phyloP scores from a whole-genome alignment of 441 rosid species.

The Lepidium campestre region DNA sequence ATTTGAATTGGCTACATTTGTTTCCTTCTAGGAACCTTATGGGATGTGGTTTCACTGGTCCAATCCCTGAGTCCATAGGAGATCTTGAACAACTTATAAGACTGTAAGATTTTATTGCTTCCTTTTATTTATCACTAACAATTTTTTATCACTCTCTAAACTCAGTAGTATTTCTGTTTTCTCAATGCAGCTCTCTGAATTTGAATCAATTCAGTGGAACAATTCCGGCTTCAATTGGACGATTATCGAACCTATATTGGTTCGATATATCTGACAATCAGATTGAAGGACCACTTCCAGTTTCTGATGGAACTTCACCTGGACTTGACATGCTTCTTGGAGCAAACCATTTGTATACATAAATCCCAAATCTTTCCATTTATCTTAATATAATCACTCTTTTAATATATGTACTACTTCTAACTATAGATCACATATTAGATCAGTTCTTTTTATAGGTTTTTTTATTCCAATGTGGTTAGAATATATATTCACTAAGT shows the following conservation, averaged over 20 bases:
- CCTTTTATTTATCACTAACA: background rate
- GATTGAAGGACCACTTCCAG: constrained; percentile 65
- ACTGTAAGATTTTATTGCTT: constrained; percentile 49
- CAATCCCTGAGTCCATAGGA: constrained; percentile 66
- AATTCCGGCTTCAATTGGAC: constrained; percentile 72
- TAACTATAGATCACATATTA: no score
- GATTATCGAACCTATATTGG: constrained; percentile 57
- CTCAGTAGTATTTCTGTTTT: constrained; percentile 19
- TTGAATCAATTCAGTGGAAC: constrained; percentile 58
- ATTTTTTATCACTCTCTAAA: background rate
- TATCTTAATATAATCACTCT: background rate
- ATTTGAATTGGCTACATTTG: background rate
- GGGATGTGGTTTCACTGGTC: constrained; percentile 71
- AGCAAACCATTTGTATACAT: constrained; percentile 63
- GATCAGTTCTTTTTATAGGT: no score
- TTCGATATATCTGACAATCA: constrained; percentile 77
- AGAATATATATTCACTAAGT: no score
- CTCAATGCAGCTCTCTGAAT: constrained; percentile 60
- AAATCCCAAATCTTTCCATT: background rate
- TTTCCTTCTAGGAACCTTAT: constrained; percentile 46
- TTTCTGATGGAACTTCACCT: constrained; percentile 51
- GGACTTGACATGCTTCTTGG: constrained; percentile 71
- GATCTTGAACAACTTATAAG: constrained; percentile 35
- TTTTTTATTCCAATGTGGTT: no score
- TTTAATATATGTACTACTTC: no score